These are phyloP conservation scores for Aspergillus bombycis DNA, from an alignment of 2,329 filamentous ascomycete species.

Conservation along the genomic window DNA sequence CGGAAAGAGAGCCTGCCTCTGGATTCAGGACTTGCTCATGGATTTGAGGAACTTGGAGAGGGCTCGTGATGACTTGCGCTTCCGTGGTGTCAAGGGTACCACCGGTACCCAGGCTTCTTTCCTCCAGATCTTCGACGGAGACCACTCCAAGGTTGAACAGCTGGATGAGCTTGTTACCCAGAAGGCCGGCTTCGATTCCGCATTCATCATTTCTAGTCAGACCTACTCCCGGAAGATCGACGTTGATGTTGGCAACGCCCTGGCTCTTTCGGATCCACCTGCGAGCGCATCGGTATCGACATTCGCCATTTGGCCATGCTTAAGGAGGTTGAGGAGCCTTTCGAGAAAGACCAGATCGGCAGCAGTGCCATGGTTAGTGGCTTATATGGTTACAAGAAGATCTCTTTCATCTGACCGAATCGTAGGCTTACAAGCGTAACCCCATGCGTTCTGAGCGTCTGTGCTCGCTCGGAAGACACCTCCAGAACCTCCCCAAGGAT, in stretches of 20 bases:
- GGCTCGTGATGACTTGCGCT: conserved; percentile 68
- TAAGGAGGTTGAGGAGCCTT: conserved; percentile 86
- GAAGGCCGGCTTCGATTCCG: conserved; percentile 66
- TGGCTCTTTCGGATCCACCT: conserved; percentile 79
- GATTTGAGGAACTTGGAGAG: conserved; percentile 75
- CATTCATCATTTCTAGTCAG: conserved; percentile 70
- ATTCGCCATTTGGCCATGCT: conserved; percentile 73
- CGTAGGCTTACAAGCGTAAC: conserved; percentile 67
- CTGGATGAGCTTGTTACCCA: conserved; percentile 66
- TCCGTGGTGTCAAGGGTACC: conserved; percentile 74
- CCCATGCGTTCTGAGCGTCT: conserved; percentile 62
- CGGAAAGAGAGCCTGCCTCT: conserved; percentile 68
- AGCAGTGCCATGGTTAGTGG: conserved; percentile 58
- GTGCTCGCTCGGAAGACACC: conserved; percentile 60
- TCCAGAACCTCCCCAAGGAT: conserved; percentile 57
- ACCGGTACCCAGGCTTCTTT: conserved; percentile 81
- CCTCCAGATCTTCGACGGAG: conserved; percentile 67
- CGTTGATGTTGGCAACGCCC: conserved; percentile 75
- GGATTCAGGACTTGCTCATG: conserved; percentile 75
- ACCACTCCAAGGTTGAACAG: conserved; percentile 63
- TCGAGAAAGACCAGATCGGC: conserved; percentile 78
- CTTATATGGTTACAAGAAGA: neutral
- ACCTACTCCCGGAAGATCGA: conserved; percentile 84
- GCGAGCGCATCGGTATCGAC: conserved; percentile 72
- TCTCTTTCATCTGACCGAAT: conserved; percentile 29